These are phyloP conservation scores for Sphagnum contortum DNA, from an alignment of 225 moss, liverwort and hornwort species.

Conservation along the genomic window DNA sequence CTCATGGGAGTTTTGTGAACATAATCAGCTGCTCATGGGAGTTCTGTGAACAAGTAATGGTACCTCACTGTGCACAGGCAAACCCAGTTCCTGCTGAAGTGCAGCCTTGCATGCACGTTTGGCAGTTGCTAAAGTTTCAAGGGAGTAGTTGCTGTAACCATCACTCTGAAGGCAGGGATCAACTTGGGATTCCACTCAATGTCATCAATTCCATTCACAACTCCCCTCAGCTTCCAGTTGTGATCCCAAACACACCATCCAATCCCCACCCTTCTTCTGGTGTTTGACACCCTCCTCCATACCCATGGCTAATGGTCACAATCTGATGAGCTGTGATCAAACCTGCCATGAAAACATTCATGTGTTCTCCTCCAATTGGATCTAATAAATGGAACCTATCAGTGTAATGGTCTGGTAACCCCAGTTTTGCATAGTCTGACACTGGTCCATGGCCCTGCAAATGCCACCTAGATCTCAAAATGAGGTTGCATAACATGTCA, in stretches of 20 bases:
- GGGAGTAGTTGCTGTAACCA: constrained; percentile 47
- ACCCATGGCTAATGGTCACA: constrained; percentile 73
- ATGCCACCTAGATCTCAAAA: neutral
- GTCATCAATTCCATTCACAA: constrained; percentile 76
- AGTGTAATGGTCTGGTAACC: constrained; percentile 48
- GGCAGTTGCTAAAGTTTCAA: constrained; percentile 20
- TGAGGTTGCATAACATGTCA: neutral
- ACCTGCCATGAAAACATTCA: constrained; percentile 73
- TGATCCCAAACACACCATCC: constrained; percentile 59
- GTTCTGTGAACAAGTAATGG: constrained; percentile 24
- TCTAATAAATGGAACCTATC: constrained; percentile 44
- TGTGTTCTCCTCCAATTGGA: constrained; percentile 59
- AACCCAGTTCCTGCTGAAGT: constrained; percentile 50
- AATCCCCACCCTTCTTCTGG: constrained; percentile 67
- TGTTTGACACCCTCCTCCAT: constrained; percentile 64
- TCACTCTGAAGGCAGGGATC: constrained; percentile 52
- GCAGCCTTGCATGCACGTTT: constrained; percentile 70
- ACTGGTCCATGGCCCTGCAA: constrained; percentile 66
- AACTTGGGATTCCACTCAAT: constrained; percentile 62
- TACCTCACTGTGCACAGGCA: constrained; percentile 52
- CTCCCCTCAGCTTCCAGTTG: constrained; percentile 71
- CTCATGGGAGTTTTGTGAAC: too few relatives aligned
- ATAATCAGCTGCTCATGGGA: too few relatives aligned
- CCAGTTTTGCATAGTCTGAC: constrained; percentile 41
- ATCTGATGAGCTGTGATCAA: constrained; percentile 62